A percentile compares a stretch with the other conserved stretches of the same genome.
These are phyloP conservation scores for Xylogone sp. DNA, from an alignment of 2,329 filamentous ascomycete species.

Conservation along the genomic window DNA sequence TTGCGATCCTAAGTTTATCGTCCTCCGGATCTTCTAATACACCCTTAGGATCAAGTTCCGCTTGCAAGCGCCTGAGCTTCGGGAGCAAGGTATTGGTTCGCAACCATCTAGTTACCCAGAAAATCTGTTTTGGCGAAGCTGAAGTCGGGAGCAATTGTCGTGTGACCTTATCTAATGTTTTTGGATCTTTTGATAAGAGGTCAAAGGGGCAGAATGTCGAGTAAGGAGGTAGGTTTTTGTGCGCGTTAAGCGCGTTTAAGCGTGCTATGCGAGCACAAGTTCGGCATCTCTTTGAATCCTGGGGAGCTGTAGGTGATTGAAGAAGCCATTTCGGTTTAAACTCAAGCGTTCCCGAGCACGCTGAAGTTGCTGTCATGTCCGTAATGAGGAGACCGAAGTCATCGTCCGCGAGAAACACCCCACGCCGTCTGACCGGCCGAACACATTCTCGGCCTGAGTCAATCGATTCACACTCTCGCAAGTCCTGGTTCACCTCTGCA, in stretches of 20 bases:
- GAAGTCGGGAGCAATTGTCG: constrained; percentile 25
- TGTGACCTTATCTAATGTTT: constrained; percentile 38
- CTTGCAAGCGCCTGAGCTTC: constrained; percentile 39
- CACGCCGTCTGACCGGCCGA: constrained; percentile 44
- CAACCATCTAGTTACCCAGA: constrained; percentile 33
- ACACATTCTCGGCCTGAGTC: constrained; percentile 2
- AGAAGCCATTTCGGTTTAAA: constrained; percentile 84
- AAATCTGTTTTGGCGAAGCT: not conserved
- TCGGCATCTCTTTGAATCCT: constrained; percentile 60
- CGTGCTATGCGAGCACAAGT: constrained; percentile 57
- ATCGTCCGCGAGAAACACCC: constrained; percentile 47
- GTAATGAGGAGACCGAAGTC: constrained; percentile 69
- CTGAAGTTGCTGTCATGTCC: constrained; percentile 59
- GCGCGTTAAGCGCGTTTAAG: constrained; percentile 13
- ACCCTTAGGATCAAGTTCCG: constrained; percentile 25
- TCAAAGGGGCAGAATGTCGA: constrained; percentile 61
- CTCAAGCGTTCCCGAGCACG: constrained; percentile 48
- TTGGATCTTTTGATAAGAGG: constrained; percentile 49
- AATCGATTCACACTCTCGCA: constrained; percentile 33
- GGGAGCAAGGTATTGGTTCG: constrained; percentile 18
- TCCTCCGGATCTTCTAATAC: constrained; percentile 30
- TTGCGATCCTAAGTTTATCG: constrained; percentile 60
- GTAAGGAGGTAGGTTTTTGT: constrained; percentile 12
- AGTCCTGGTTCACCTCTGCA: constrained; percentile 47
- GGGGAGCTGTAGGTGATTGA: constrained; percentile 70